Conservation (phyloP, 352 stramenopile species). For the Peronospora belbahrii region DNA sequence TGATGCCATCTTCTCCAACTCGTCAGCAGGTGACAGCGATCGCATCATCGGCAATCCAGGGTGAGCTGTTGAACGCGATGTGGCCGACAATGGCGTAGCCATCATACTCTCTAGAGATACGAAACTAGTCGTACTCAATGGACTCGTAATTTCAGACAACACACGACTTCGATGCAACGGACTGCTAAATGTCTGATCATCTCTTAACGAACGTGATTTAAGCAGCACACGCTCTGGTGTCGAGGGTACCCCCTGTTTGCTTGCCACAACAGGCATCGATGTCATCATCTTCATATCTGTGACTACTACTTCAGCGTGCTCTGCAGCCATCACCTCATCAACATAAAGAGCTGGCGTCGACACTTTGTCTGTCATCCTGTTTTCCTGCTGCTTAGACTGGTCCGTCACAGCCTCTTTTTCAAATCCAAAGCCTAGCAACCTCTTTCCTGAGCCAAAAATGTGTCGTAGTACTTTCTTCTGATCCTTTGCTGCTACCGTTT, state of each 20-base stretch:
- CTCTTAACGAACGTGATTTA: constrained; percentile 7
- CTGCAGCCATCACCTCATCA: neutral
- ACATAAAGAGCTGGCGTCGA: neutral
- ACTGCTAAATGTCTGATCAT: constrained; percentile 30
- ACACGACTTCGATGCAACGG: constrained; percentile 31
- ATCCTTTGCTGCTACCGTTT: constrained; percentile 16
- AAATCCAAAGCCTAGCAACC: constrained; percentile 44
- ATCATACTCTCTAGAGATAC: constrained; percentile 29
- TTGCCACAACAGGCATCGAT: constrained; percentile 1
- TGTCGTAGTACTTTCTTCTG: constrained; percentile 44
- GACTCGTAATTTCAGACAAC: constrained; percentile 19
- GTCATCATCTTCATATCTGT: neutral
- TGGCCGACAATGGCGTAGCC: constrained; percentile 14
- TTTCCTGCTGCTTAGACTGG: constrained; percentile 16
- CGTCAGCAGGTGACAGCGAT: constrained; percentile 47
- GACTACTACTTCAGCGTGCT: neutral
- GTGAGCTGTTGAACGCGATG: constrained; percentile 17
- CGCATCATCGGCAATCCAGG: constrained; percentile 19
- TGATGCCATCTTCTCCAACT: constrained; percentile 51
- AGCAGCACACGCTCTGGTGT: constrained; percentile 11
- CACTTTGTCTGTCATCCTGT: constrained; percentile 15
- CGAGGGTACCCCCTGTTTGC: constrained; percentile 15
- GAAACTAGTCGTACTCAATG: constrained; percentile 25
- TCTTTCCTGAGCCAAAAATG: constrained; percentile 47
- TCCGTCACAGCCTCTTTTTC: constrained; percentile 7